Conservation (phyloP, 345 rosid species). For the Eucalyptus microcorys region DNA sequence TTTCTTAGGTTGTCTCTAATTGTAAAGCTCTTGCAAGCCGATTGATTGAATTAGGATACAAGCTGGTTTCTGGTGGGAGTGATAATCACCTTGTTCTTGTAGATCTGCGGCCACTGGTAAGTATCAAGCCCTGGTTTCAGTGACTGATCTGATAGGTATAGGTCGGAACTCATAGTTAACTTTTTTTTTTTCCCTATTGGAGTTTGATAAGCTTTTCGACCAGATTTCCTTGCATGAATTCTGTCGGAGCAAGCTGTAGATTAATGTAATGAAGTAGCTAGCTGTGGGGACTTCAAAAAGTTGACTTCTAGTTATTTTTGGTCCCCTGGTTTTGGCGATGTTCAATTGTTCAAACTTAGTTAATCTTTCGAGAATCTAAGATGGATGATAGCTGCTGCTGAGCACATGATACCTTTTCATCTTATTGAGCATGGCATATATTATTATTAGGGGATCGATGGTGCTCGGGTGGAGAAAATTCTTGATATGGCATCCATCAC, state of each 20-base stretch:
- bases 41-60: constrained; percentile 65
- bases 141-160: not conserved
- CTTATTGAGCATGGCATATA: not conserved
- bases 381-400: not conserved
- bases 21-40: constrained; percentile 66
- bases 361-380: not conserved
- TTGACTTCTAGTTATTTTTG: not conserved
- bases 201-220: not conserved
- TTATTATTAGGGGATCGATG: constrained; percentile 64
- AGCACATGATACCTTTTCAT: not conserved
- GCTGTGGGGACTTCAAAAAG: not conserved
- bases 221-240: not conserved
- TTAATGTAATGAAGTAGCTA: not conserved
- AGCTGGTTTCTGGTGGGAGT: constrained; percentile 85
- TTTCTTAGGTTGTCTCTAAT: constrained; percentile 62
- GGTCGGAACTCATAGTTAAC: not conserved
- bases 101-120: constrained; percentile 78
- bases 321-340: not conserved
- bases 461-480: constrained; percentile 88
- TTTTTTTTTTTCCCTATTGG: not conserved
- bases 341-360: not conserved
- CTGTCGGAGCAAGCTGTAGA: not conserved
- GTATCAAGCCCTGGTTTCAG: not conserved
- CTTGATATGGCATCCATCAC: constrained; percentile 92
- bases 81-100: constrained; percentile 91